Evolutionary conservation across 108 stramenopile species (phyloP).

Genomic region (Seminavis robusta): DNA sequence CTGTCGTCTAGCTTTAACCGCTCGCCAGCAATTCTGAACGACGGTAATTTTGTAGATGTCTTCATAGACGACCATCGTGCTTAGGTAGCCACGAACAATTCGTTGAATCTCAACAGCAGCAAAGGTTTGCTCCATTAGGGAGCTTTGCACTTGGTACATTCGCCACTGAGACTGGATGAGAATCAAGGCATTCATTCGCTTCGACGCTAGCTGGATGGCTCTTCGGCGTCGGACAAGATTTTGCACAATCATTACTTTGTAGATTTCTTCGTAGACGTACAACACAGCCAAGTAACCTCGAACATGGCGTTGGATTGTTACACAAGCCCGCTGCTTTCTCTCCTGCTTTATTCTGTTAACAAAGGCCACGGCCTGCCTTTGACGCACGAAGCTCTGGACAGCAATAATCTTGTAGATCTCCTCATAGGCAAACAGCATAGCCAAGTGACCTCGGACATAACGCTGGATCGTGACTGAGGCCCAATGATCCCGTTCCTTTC

Average conservation of each 20-base stretch:
- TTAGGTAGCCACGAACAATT: constrained; percentile 39
- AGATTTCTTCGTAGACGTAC: constrained; percentile 42
- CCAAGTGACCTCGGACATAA: constrained; percentile 37
- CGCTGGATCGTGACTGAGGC: constrained; percentile 44
- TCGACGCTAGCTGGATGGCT: constrained; percentile 43
- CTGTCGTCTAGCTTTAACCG: constrained; percentile 41
- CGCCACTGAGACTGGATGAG: constrained; percentile 53
- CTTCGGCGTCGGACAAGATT: constrained; percentile 42
- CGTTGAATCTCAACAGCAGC: constrained; percentile 76
- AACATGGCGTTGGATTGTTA: constrained; percentile 12
- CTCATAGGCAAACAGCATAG: constrained; percentile 48
- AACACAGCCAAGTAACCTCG: constrained; percentile 16
- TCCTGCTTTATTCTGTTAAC: too few species aligned
- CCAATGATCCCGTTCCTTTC: too few species aligned
- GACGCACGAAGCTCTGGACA: constrained; percentile 53
- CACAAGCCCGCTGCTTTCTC: too few species aligned
- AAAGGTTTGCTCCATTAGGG: too few species aligned
- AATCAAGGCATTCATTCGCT: constrained; percentile 37
- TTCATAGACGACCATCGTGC: constrained; percentile 47
- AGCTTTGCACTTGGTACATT: too few species aligned
- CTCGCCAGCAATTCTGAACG: constrained; percentile 50
- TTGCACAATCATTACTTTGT: constrained; percentile 38
- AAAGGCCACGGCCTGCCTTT: too few species aligned
- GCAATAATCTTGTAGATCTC: constrained; percentile 56
- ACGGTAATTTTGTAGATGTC: constrained; percentile 57